These are phyloP conservation scores for Phytopythium sindhum DNA, from an alignment of 352 stramenopile genomes.

Conservation along the genomic window DNA sequence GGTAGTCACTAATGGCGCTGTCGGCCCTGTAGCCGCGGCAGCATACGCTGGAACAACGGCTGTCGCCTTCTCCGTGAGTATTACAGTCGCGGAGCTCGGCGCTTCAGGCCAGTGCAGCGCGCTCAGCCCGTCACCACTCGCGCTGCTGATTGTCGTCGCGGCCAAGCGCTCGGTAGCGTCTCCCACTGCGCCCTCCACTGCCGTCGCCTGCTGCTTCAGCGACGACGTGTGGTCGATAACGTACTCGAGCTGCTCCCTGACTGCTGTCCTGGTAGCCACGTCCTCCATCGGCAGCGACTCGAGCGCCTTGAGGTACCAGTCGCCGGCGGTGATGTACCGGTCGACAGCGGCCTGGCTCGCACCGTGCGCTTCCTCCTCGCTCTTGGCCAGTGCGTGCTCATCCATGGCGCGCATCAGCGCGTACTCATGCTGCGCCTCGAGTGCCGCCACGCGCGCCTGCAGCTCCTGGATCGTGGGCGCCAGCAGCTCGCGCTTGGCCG, in stretches of 20 bases:
- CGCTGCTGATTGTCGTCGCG: not conserved
- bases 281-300: conserved; percentile 32
- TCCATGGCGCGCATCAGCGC: conserved; percentile 28
- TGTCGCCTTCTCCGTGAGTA: conserved; percentile 12
- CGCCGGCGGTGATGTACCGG: conserved; percentile 49
- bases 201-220: conserved; percentile 31
- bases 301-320: conserved; percentile 71
- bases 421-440: conserved; percentile 38
- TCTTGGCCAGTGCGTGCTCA: conserved; percentile 29
- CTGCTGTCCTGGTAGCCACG: conserved; percentile 22
- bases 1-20: not conserved
- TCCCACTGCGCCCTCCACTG: not conserved
- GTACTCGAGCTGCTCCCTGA: conserved; percentile 74
- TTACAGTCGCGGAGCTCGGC: conserved; percentile 5
- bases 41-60: conserved; percentile 17
- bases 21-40: not conserved
- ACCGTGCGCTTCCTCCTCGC: conserved; percentile 16
- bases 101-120: conserved; percentile 41
- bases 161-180: not conserved
- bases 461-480: conserved; percentile 56
- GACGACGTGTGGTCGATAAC: conserved; percentile 61
- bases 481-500: conserved; percentile 58
- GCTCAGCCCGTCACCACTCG: conserved; percentile 4
- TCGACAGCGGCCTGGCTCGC: conserved; percentile 22
- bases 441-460: conserved; percentile 29